Conservation (phyloP, 176 grass and related monocot genomes). For the Juncus effusus region DNA sequence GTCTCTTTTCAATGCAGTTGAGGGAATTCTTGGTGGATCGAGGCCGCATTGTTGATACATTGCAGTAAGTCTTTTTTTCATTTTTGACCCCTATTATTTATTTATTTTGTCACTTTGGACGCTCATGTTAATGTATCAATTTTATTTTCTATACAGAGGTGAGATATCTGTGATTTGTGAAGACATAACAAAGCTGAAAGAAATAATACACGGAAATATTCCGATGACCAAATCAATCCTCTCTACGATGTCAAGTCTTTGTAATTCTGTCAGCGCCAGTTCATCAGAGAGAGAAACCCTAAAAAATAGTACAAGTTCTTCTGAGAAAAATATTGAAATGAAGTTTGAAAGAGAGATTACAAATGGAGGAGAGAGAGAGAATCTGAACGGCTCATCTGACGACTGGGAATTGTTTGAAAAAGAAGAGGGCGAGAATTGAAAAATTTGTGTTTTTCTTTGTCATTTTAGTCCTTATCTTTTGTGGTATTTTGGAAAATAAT, state of each 20-base stretch:
- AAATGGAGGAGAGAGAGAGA: not conserved
- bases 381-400: not conserved
- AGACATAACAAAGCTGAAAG: no score
- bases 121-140: not conserved
- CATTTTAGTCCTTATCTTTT: conserved; percentile 2
- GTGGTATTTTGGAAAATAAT: not conserved
- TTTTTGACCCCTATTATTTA: not conserved
- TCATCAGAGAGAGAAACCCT: conserved; percentile 1
- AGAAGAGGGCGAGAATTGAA: not conserved
- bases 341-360: conserved; percentile 4
- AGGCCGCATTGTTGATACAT: conserved; percentile 51
- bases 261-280: conserved; percentile 7
- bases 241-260: conserved; percentile 24
- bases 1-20: conserved; percentile 40
- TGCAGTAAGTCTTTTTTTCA: conserved; percentile 50
- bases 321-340: conserved; percentile 1
- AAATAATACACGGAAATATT: no score
- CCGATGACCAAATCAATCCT: conserved; percentile 28
- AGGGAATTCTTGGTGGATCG: conserved; percentile 54
- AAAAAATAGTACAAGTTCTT: not conserved
- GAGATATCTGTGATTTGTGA: conserved; percentile 70
- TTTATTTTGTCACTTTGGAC: no score
- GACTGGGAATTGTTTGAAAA: conserved; percentile 21
- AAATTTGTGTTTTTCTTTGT: not conserved
- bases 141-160: conserved; percentile 35